Conservation (phyloP, 1,284 basidiomycete species). For the Microbotryum intermedium region DNA sequence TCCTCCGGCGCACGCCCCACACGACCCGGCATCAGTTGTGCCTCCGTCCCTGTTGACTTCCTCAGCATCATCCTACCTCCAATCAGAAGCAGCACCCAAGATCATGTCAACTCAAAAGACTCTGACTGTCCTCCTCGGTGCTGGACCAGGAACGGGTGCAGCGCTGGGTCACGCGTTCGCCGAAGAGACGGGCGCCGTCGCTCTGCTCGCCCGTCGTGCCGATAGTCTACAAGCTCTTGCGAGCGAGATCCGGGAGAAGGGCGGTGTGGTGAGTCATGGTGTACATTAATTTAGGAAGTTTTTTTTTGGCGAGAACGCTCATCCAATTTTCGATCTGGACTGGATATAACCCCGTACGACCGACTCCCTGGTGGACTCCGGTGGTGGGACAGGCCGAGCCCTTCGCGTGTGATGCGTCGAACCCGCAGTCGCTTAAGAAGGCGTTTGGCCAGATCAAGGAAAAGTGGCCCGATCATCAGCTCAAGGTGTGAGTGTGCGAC, state of each 20-base stretch:
- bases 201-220: constrained; percentile 12
- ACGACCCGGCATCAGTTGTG: too few species aligned
- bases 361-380: too few species aligned
- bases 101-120: neutral
- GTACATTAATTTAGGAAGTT: neutral
- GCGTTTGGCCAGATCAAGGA: constrained; percentile 14
- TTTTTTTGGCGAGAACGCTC: too few species aligned
- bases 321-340: neutral
- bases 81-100: too few species aligned
- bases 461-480: constrained; percentile 11
- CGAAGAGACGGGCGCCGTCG: constrained; percentile 3
- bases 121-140: constrained; percentile 18
- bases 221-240: constrained; percentile 1
- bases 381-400: constrained; percentile 3
- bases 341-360: neutral
- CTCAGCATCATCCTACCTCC: too few species aligned
- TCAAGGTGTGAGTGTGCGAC: constrained; percentile 2
- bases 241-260: neutral
- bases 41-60: too few species aligned
- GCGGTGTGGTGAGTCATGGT: constrained; percentile 8
- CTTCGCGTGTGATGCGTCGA: constrained; percentile 20
- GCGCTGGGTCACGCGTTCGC: constrained; percentile 11
- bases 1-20: too few species aligned
- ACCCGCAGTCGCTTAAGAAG: neutral
- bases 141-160: constrained; percentile 16